Base-by-base conservation (phyloP, 371 early-diverging fungal species). In the Sanchytrium tribonematis region DNA sequence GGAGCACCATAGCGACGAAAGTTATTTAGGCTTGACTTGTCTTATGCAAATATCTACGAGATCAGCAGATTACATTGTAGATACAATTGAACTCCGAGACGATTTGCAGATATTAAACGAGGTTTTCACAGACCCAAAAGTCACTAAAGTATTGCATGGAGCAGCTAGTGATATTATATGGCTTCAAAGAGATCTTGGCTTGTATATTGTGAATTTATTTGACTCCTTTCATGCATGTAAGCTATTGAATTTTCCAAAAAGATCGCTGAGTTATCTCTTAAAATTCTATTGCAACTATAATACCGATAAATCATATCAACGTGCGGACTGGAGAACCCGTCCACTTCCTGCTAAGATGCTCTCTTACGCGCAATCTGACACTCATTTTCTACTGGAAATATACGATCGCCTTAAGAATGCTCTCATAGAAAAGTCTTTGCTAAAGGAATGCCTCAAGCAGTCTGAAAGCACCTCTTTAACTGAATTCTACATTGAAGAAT, bases 251-350 rank as follows among this genome's bases (percentile, higher is more conserved):
- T 69, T 77, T 72, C 67, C 78, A 78, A 79, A 69, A 78, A 88
- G 91, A 71, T 83, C 90, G 66, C 80, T 93, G 30, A 90, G 90
- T 0, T 88, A 82, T 73, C 75, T 97, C 31, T 76, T 97, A 67
- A 80, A 86, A 70, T 74, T 75, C 28, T 92, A 88, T 74, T 86
- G 88, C 73, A 74, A 80, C 31, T 83, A 86, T n/a, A 82, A 83
- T 66, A 84, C 92, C 0, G 90, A 97, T 76, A 97, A 97, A 73
- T 80, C 82, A 73, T 93, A 87, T 74, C 98, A 97, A 79, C 75
- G 89, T 73, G 96, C 96, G 5, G 98, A 97, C 77, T 97, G 98
- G 98, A 80, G 97, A 71, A 86, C 93, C 66, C 75, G 93, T 22
- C 98, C 98, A 0, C 72, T 96, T 29, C 87, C 94, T 0, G 75